Conservation (phyloP, 2,329 filamentous ascomycete genomes). For the Aspergillus tamarii region DNA sequence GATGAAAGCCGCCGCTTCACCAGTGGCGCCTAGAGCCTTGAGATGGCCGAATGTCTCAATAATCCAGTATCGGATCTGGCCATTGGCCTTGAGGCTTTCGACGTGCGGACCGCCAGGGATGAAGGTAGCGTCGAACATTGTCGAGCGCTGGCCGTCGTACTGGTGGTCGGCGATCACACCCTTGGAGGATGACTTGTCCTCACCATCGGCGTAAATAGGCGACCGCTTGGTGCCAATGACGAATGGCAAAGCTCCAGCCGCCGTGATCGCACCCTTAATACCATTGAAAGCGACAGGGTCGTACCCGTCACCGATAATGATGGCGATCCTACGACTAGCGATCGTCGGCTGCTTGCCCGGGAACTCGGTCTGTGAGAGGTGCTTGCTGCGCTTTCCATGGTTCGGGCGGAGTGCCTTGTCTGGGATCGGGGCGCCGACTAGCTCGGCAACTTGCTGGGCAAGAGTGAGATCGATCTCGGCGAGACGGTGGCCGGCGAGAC, state of each 20-base stretch:
- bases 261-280: conserved; percentile 65
- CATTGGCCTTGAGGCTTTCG: conserved; percentile 66
- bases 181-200: conserved; percentile 55
- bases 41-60: conserved; percentile 81
- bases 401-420: conserved; percentile 59
- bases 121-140: conserved; percentile 79
- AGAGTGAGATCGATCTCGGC: conserved; percentile 72
- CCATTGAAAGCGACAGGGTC: conserved; percentile 67
- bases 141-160: conserved; percentile 74
- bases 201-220: conserved; percentile 61
- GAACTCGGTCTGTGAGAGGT: conserved; percentile 68
- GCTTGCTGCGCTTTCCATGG: conserved; percentile 67
- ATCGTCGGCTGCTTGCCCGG: conserved; percentile 67
- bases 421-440: conserved; percentile 70
- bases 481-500: conserved; percentile 65
- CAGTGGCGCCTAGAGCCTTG: conserved; percentile 74
- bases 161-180: conserved; percentile 72
- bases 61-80: conserved; percentile 75
- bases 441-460: conserved; percentile 68
- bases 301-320: conserved; percentile 78
- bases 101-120: conserved; percentile 71
- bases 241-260: conserved; percentile 68
- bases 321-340: conserved; percentile 70
- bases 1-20: conserved; percentile 45
- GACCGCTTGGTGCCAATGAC: conserved; percentile 72